Conservation (phyloP, 768 basidiomycete genomes). For the Lyophyllum decastes region DNA sequence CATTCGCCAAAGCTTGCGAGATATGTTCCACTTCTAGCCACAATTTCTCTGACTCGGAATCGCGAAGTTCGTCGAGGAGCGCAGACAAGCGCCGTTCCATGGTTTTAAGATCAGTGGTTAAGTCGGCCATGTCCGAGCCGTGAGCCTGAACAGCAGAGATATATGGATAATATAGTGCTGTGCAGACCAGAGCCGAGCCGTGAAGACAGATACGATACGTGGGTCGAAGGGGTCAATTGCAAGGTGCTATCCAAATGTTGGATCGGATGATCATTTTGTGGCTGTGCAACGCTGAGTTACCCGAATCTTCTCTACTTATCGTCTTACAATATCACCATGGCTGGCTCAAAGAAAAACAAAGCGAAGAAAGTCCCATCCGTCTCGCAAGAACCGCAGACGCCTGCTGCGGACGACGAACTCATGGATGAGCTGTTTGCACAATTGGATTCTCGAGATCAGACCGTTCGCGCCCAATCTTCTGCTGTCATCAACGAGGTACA, state of each 20-base stretch:
- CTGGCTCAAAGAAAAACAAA: conserved; percentile 58
- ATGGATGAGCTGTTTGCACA: conserved; percentile 78
- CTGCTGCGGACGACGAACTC: conserved; percentile 56
- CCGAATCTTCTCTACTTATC: too few species aligned
- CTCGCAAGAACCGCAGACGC: conserved; percentile 26
- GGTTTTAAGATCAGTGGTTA: conserved; percentile 30
- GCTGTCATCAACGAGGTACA: conserved; percentile 50
- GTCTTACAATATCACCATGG: conserved; percentile 35
- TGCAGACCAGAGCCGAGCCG: not conserved
- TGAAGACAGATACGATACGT: not conserved
- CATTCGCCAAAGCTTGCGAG: conserved; percentile 62
- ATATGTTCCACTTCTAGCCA: conserved; percentile 57
- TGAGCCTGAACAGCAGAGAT: not conserved
- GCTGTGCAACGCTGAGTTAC: conserved; percentile 9
- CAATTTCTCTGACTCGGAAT: conserved; percentile 30
- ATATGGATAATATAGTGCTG: not conserved
- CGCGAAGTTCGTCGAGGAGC: conserved; percentile 33
- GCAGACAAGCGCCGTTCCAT: conserved; percentile 30
- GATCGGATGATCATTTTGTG: conserved; percentile 12
- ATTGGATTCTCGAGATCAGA: conserved; percentile 64
- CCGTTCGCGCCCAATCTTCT: conserved; percentile 50
- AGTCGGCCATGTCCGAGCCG: conserved; percentile 24
- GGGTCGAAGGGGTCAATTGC: not conserved
- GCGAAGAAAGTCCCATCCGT: conserved; percentile 45
- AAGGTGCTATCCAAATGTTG: not conserved